Conservation (phyloP, 2,329 filamentous ascomycete species). For the Zelopaecilomyces penicillatus region DNA sequence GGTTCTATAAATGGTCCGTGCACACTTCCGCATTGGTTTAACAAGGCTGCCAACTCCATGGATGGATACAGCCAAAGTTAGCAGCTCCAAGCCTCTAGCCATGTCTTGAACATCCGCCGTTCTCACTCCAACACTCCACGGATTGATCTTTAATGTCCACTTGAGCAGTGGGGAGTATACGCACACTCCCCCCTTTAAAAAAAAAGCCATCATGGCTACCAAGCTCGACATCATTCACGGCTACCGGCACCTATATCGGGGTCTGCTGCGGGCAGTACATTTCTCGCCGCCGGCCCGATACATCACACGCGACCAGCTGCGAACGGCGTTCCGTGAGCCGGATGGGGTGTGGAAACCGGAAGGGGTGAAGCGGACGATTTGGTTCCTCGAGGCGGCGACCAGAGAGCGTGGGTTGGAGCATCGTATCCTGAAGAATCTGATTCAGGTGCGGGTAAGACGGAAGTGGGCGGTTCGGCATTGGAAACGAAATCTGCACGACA, state of each 20-base stretch:
- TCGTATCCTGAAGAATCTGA: constrained; percentile 59
- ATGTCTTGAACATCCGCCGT: too few relatives aligned
- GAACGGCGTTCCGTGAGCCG: constrained; percentile 47
- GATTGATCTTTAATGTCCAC: too few relatives aligned
- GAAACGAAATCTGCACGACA: constrained; percentile 13
- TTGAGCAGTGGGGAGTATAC: too few relatives aligned
- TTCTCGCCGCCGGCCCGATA: constrained; percentile 62
- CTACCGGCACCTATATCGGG: constrained; percentile 63
- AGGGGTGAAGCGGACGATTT: constrained; percentile 55
- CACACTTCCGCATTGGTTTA: too few relatives aligned
- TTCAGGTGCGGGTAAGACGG: constrained; percentile 27
- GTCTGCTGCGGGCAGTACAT: constrained; percentile 60
- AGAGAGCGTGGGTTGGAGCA: constrained; percentile 61
- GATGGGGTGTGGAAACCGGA: constrained; percentile 38
- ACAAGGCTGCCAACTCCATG: too few relatives aligned
- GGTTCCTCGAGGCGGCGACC: constrained; percentile 61
- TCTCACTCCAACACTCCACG: too few relatives aligned
- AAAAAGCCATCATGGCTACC: constrained; percentile 12
- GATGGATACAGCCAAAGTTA: too few relatives aligned
- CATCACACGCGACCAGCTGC: constrained; percentile 50
- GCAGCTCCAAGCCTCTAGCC: too few relatives aligned
- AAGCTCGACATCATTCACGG: constrained; percentile 46
- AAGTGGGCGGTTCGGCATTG: constrained; percentile 11
- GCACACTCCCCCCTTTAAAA: background rate
- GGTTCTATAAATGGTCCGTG: too few relatives aligned